phyloP scores from a whole-genome alignment of 1,284 basidiomycete species.

The Fomitopsis palustris region DNA sequence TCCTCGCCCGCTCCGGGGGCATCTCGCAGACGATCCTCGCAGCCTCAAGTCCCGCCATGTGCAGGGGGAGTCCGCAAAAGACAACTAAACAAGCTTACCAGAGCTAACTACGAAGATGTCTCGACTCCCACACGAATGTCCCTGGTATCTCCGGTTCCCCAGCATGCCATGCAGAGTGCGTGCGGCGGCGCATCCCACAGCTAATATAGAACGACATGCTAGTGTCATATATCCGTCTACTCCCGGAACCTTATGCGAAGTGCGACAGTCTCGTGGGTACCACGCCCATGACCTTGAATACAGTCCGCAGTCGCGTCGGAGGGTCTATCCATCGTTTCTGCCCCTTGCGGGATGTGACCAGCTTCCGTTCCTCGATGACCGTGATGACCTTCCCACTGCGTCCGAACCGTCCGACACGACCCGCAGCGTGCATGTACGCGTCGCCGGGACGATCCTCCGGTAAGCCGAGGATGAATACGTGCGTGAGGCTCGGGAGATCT shows the following conservation, averaged over 20 bases:
- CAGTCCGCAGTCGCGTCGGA: constrained; percentile 38
- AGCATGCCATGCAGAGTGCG: background rate
- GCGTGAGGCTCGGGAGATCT: constrained; percentile 65
- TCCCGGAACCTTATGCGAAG: constrained; percentile 37
- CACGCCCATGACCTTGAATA: constrained; percentile 46
- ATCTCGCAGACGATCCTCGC: background rate
- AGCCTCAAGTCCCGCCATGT: background rate
- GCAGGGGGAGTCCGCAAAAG: background rate
- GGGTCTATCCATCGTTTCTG: constrained; percentile 32
- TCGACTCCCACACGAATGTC: background rate
- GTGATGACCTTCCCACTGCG: constrained; percentile 59
- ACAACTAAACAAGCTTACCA: background rate
- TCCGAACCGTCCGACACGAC: constrained; percentile 74
- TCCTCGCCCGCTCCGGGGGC: background rate
- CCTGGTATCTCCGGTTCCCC: background rate
- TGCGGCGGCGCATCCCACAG: background rate
- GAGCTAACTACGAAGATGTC: background rate
- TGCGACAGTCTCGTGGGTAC: constrained; percentile 32
- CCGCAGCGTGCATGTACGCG: constrained; percentile 66
- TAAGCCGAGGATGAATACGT: constrained; percentile 70
- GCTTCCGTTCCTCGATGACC: constrained; percentile 41
- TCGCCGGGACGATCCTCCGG: constrained; percentile 51
- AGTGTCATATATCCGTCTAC: background rate
- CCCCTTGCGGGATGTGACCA: constrained; percentile 25
- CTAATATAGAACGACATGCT: background rate